Conservation (phyloP, 305 asterid species). For the Stenogyne calaminthoides region DNA sequence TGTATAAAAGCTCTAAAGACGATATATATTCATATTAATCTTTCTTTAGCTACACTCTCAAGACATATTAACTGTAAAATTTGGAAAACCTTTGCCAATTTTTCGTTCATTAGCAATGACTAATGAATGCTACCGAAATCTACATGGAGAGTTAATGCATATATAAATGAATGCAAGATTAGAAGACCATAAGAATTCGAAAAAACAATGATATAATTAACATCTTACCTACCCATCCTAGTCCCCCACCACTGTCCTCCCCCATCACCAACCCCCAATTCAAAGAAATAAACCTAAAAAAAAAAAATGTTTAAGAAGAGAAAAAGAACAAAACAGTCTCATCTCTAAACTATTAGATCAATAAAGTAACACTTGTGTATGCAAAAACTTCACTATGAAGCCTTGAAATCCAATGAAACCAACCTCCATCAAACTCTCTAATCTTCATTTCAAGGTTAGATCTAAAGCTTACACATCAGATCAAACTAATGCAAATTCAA, state of each 20-base stretch:
- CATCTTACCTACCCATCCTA: not conserved
- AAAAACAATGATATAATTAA: not conserved
- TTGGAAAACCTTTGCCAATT: not conserved
- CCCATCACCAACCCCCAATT: not conserved
- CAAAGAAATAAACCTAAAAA: not conserved
- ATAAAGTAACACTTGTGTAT: not conserved
- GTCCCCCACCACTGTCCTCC: not conserved
- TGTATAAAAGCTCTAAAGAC: not conserved
- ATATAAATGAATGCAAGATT: not conserved
- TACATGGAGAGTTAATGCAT: not conserved
- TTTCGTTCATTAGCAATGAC: not conserved
- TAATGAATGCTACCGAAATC: not conserved
- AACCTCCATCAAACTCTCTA: slow-evolving; percentile 10
- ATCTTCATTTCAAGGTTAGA: not conserved
- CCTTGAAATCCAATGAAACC: slow-evolving; percentile 4
- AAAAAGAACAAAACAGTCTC: not conserved
- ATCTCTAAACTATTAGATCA: slow-evolving; percentile 8
- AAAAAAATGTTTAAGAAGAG: not conserved
- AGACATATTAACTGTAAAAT: too few relatives aligned
- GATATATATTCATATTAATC: not conserved
- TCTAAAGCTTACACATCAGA: slow-evolving; percentile 32
- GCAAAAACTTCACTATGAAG: not conserved
- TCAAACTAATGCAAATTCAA: slow-evolving; percentile 34
- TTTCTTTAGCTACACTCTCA: too few relatives aligned
- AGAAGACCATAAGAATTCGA: not conserved